A percentile compares a stretch with the other conserved stretches of the same genome.
These are phyloP conservation scores for Lentinula guzmanii DNA, from an alignment of 768 basidiomycete genomes.

Conservation along the genomic window DNA sequence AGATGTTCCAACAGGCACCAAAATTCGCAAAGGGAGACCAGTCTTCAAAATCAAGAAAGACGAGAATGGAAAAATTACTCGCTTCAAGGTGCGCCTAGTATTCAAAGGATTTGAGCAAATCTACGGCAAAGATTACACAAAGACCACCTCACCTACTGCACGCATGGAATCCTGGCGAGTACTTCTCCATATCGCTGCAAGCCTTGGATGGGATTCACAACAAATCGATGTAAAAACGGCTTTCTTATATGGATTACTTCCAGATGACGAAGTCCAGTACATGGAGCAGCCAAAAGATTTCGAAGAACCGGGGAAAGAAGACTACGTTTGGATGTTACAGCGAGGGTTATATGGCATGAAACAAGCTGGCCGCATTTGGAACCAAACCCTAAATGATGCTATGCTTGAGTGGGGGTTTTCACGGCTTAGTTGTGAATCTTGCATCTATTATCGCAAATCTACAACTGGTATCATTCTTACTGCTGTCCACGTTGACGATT, in stretches of 20 bases:
- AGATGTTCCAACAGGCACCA: background rate
- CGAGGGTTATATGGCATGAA: conserved; percentile 9
- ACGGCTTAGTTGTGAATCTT: conserved; percentile 21
- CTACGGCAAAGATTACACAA: conserved; percentile 29
- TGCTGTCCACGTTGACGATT: conserved; percentile 29
- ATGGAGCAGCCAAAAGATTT: background rate
- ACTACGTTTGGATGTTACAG: conserved; percentile 10
- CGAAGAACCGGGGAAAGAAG: background rate
- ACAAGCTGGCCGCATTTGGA: conserved; percentile 25
- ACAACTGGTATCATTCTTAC: conserved; percentile 18
- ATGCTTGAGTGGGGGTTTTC: conserved; percentile 26
- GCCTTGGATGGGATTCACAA: conserved; percentile 9
- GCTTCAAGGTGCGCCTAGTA: conserved; percentile 22
- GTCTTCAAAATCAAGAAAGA: background rate
- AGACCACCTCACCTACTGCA: conserved; percentile 27
- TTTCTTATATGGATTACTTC: conserved; percentile 12
- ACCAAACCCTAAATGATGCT: conserved; percentile 21
- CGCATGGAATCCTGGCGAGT: conserved; percentile 14
- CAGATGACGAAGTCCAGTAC: background rate
- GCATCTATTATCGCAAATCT: conserved; percentile 20
- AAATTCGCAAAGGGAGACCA: conserved; percentile 11
- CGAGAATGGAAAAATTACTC: background rate
- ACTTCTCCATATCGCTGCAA: conserved; percentile 17
- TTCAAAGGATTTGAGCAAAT: conserved; percentile 32
- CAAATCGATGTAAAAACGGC: conserved; percentile 15